Conservation (phyloP, 495 filamentous ascomycete species). For the Melanomma pulvis-pyrius region DNA sequence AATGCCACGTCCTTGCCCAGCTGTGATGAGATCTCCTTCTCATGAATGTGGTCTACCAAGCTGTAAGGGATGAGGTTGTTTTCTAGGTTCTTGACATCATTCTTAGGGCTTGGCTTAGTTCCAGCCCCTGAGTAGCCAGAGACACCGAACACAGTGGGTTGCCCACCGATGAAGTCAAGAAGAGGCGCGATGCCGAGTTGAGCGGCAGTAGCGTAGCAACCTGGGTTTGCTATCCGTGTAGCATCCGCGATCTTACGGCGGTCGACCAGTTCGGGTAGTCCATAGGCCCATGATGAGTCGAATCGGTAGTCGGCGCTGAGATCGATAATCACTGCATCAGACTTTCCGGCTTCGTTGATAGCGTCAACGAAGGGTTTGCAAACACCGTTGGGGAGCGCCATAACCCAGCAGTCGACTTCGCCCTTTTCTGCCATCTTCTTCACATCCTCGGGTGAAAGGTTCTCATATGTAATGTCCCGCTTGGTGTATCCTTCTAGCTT, state of each 20-base stretch:
- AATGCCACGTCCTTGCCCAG: constrained; percentile 81
- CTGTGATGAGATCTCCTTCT: constrained; percentile 82
- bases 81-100: constrained; percentile 83
- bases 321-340: constrained; percentile 84
- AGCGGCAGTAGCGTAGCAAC: constrained; percentile 96
- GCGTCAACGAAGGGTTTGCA: constrained; percentile 96
- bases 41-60: constrained; percentile 94
- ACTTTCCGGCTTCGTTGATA: constrained; percentile 70
- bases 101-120: constrained; percentile 94
- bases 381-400: constrained; percentile 96
- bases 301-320: constrained; percentile 96
- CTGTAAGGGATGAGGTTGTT: constrained; percentile 93
- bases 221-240: constrained; percentile 89
- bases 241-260: constrained; percentile 77
- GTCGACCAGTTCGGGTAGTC: constrained; percentile 84
- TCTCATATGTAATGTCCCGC: constrained; percentile 92
- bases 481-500: constrained; percentile 90
- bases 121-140: constrained; percentile 96
- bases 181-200: constrained; percentile 89
- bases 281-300: constrained; percentile 88
- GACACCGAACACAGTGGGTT: constrained; percentile 88
- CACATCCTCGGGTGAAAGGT: constrained; percentile 85
- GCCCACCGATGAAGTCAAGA: constrained; percentile 72
- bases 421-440: constrained; percentile 85
- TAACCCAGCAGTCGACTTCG: constrained; percentile 98